phyloP scores from a whole-genome alignment of 768 basidiomycete genomes.

The Auricularia auricula-judae region DNA sequence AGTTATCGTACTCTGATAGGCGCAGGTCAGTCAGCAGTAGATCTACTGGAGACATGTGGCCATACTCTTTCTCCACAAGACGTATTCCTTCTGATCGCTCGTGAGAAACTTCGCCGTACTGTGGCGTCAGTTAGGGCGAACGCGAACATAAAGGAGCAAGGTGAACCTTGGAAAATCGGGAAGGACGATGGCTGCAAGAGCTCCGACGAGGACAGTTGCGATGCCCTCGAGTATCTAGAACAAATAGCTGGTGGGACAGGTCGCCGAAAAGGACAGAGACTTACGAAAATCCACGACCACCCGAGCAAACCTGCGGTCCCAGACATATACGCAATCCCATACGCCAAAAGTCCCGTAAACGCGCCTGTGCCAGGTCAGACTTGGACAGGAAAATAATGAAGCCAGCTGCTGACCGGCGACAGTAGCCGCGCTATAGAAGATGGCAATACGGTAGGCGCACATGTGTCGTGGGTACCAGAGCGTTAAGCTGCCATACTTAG shows the following conservation, averaged over 20 bases:
- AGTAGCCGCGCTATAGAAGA: conserved; percentile 58
- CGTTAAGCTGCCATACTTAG: conserved; percentile 31
- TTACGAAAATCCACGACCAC: conserved; percentile 62
- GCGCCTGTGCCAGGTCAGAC: conserved; percentile 32
- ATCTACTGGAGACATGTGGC: background rate
- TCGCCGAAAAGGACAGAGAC: background rate
- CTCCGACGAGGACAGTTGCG: conserved; percentile 43
- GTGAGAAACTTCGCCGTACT: conserved; percentile 49
- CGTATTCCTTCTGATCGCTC: conserved; percentile 43
- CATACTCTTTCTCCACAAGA: conserved; percentile 47
- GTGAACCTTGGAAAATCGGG: background rate
- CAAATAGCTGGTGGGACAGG: background rate
- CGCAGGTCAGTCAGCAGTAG: no score
- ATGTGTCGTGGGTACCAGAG: conserved; percentile 59
- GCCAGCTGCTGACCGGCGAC: conserved; percentile 30
- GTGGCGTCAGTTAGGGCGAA: conserved; percentile 30
- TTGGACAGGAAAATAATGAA: no score
- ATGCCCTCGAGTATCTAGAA: conserved; percentile 53
- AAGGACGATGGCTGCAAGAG: conserved; percentile 28
- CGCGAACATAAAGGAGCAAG: background rate
- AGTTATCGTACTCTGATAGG: conserved; percentile 39
- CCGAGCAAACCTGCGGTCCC: conserved; percentile 34
- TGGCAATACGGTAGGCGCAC: conserved; percentile 46
- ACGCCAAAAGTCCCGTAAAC: conserved; percentile 50
- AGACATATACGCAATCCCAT: conserved; percentile 41